Evolutionary conservation across 2,329 filamentous ascomycete genomes (phyloP), one percentile per base, ranked within the genome.

Genomic region (Talaromyces sp.): DNA sequence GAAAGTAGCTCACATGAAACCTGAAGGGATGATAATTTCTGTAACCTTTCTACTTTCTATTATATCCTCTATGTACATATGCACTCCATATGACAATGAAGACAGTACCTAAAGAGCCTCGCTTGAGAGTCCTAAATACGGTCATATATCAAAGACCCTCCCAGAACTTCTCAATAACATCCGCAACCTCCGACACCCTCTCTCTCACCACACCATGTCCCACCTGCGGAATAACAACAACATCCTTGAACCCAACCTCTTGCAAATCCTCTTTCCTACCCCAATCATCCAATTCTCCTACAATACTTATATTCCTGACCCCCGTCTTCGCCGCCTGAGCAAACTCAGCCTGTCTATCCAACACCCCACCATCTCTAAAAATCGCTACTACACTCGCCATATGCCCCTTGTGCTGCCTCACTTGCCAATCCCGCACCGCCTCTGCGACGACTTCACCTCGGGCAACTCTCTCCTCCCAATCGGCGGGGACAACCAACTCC

Each of bases 341-440:
- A 63, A 75, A 78, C 9, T 60, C 59, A 10, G 59, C 66, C 53
- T 77, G 69, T 17, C 65, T 62, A 64, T 77, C 78, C n/a, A 68
- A 25, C 10, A 77, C 70, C 0, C 74, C 75, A 0, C 75, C 80
- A 48, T 83, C 76, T 41, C 79, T 70, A 5, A 81, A 69, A 0
- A 81, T 72, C 0, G 68, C 76, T 17, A 80, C 70, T 1, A 83
- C 76, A 35, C 75, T 77, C 0, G 75, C 75, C 2, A 61, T 19
- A 60, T 82, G 78, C 0, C 80, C 80, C 1, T 61, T 21, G 62
- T 83, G 80, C 6, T 78, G 64, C 9, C 62, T 65, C 64, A 75
- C 70, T 63, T 82, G 70, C 81, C 81, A 83, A 0, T 73, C 72
- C n/a, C 71, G 66, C 1, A 83, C 63, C 0, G 78, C 78, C 58